These are phyloP conservation scores for Taphrina deformans DNA, from an alignment of 1,139 yeast species.

Conservation along the genomic window DNA sequence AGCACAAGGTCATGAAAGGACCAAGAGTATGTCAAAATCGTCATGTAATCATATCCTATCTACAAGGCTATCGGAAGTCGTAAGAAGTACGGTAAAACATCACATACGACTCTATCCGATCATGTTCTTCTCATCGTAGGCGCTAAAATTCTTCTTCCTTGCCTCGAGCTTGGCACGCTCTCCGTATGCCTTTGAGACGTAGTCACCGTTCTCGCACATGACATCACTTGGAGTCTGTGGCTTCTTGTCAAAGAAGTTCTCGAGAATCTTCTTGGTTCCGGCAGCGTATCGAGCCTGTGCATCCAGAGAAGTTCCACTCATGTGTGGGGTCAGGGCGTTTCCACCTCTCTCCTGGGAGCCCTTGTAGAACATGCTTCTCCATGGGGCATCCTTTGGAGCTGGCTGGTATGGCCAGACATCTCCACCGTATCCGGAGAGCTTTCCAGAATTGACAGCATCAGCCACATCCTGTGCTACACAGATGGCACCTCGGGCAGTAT, in stretches of 20 bases:
- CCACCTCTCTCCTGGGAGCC: slow-evolving; percentile 67
- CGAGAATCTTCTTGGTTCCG: slow-evolving; percentile 67
- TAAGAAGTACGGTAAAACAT: background rate
- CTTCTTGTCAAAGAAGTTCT: slow-evolving; percentile 59
- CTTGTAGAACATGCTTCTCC: slow-evolving; percentile 58
- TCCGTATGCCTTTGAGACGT: slow-evolving; percentile 74
- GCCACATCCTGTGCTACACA: slow-evolving; percentile 73
- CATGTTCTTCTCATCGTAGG: slow-evolving; percentile 27
- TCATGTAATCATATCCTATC: background rate
- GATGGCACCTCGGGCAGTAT: slow-evolving; percentile 84
- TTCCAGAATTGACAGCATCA: slow-evolving; percentile 68
- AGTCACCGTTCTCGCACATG: slow-evolving; percentile 69
- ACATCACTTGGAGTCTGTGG: slow-evolving; percentile 75
- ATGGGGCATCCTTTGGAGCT: slow-evolving; percentile 72
- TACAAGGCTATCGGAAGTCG: background rate
- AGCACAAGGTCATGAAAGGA: background rate
- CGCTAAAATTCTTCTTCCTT: slow-evolving; percentile 22
- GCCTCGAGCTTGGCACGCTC: slow-evolving; percentile 34
- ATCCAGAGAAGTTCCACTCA: slow-evolving; percentile 76
- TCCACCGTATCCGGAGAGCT: slow-evolving; percentile 76
- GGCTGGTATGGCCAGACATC: slow-evolving; percentile 85
- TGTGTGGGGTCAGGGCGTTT: slow-evolving; percentile 84
- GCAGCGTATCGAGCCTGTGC: slow-evolving; percentile 73
- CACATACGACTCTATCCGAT: slow-evolving; percentile 2
- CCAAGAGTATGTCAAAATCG: background rate